Conservation (phyloP, 1,139 yeast genomes). For the Yamadazyma atmosphaerica region DNA sequence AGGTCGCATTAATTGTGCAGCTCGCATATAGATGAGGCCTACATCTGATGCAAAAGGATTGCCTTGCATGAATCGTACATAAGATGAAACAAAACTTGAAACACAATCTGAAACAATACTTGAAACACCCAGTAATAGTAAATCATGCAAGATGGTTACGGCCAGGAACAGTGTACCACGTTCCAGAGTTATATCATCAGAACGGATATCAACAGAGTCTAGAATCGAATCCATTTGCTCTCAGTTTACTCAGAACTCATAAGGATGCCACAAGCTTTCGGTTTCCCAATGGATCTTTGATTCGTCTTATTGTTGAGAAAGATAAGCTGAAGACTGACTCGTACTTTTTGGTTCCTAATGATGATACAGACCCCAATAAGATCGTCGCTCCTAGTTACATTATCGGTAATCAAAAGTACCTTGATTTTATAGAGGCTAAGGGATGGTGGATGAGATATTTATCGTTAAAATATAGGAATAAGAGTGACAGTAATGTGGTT, state of each 20-base stretch:
- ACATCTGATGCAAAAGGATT: background rate
- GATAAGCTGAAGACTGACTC: background rate
- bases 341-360: background rate
- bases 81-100: background rate
- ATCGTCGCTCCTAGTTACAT: constrained; percentile 12
- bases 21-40: background rate
- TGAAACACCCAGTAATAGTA: constrained; percentile 14
- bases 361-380: constrained; percentile 3
- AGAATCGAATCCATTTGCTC: constrained; percentile 13
- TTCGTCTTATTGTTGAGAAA: constrained; percentile 3
- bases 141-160: constrained; percentile 8
- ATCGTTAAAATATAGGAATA: constrained; percentile 13
- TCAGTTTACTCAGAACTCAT: constrained; percentile 11
- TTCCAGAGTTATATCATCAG: constrained; percentile 8
- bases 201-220: constrained; percentile 8
- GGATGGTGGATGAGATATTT: constrained; percentile 12
- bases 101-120: constrained; percentile 10
- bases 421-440: constrained; percentile 6
- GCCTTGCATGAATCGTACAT: background rate
- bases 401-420: constrained; percentile 11
- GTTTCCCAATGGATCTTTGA: constrained; percentile 15
- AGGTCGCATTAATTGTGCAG: too few relatives aligned
- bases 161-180: constrained; percentile 6
- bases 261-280: constrained; percentile 10
- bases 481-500: constrained; percentile 4